A percentile compares a stretch with the other conserved stretches of the same genome.
Conservation (phyloP, 129 eudicot genomes). For the Artemisia annua region DNA sequence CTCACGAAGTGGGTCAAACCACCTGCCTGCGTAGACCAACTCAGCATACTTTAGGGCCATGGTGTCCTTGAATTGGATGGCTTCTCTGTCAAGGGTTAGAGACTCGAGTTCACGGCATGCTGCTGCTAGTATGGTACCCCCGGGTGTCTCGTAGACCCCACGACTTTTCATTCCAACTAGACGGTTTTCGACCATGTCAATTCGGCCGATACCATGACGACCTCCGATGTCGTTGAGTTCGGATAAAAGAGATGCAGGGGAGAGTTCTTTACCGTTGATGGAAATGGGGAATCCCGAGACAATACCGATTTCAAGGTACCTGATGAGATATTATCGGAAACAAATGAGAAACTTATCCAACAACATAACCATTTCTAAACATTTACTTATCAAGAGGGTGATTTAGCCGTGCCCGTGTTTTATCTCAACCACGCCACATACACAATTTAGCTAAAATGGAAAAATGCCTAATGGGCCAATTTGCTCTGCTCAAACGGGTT, state of each 20-base stretch:
- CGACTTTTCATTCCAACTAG: constrained; percentile 90
- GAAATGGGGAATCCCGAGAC: constrained; percentile 84
- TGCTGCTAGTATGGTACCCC: constrained; percentile 83
- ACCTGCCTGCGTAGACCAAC: constrained; percentile 90
- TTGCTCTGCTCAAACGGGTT: no score
- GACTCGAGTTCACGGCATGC: constrained; percentile 95
- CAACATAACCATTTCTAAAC: not conserved
- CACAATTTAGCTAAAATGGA: no score
- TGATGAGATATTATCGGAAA: constrained; percentile 29
- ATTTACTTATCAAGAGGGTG: not conserved
- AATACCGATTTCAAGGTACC: constrained; percentile 87
- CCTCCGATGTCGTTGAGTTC: constrained; percentile 81
- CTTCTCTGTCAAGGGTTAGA: constrained; percentile 88
- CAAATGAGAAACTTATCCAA: not conserved
- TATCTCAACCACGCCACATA: no score
- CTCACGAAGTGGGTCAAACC: constrained; percentile 96
- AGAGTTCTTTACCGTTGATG: constrained; percentile 71
- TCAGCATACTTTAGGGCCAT: constrained; percentile 91
- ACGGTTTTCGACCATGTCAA: constrained; percentile 95
- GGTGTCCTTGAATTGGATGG: constrained; percentile 79
- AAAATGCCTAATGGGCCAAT: no score
- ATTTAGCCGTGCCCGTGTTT: no score
- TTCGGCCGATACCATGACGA: constrained; percentile 88
- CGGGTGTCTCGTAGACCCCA: constrained; percentile 96
- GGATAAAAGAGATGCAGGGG: constrained; percentile 82